Conservation (phyloP, 768 basidiomycete species). For the Boletus edulis region DNA sequence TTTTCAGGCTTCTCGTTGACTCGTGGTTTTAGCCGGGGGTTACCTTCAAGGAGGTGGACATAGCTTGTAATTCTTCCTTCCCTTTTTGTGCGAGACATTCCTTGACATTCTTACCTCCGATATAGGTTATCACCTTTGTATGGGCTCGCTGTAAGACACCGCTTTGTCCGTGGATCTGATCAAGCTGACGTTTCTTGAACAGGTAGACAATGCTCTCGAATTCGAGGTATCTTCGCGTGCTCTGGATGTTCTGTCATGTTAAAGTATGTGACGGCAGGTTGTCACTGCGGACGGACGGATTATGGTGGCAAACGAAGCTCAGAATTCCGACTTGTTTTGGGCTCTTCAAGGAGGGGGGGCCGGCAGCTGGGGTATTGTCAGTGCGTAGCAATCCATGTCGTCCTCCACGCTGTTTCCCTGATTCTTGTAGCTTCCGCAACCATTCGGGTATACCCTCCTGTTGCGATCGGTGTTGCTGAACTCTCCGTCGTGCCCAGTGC, state of each 20-base stretch:
- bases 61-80: constrained; percentile 19
- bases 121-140: constrained; percentile 34
- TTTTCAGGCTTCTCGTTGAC: not conserved
- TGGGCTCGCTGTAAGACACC: constrained; percentile 38
- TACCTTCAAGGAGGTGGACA: constrained; percentile 52
- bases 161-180: not conserved
- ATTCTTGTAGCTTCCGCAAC: constrained; percentile 18
- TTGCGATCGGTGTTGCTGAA: not conserved
- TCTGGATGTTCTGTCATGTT: not conserved
- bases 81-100: not conserved
- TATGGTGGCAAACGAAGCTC: constrained; percentile 38
- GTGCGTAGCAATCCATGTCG: constrained; percentile 7
- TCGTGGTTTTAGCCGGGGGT: constrained; percentile 38
- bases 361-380: constrained; percentile 49
- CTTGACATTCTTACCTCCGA: not conserved
- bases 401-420: not conserved
- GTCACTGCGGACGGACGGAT: constrained; percentile 42
- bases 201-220: constrained; percentile 48
- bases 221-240: constrained; percentile 25
- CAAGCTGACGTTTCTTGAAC: not conserved
- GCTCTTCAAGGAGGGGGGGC: constrained; percentile 53
- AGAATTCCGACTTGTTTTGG: constrained; percentile 51
- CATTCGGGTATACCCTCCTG: constrained; percentile 7
- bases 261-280: constrained; percentile 13
- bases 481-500: not conserved